Conservation (phyloP, 352 stramenopile species). For the Pythium sp. region DNA sequence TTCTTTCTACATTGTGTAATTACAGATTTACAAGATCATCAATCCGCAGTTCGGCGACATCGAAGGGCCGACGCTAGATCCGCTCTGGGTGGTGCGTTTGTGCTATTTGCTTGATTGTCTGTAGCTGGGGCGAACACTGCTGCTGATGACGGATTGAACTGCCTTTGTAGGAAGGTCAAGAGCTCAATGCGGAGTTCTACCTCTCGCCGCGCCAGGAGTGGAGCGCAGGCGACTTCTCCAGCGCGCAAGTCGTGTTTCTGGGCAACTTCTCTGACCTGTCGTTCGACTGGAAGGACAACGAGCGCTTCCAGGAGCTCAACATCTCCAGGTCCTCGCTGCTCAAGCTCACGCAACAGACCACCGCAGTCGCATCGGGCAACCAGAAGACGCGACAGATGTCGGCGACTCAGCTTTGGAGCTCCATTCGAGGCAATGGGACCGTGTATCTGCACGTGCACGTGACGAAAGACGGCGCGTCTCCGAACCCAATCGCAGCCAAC, state of each 20-base stretch:
- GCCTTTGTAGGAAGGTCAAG: background rate
- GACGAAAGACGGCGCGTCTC: background rate
- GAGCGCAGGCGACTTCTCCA: background rate
- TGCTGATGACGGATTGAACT: background rate
- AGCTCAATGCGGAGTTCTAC: background rate
- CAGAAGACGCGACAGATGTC: background rate
- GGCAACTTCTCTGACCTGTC: background rate
- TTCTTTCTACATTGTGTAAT: background rate
- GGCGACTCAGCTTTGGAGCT: background rate
- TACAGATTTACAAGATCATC: background rate
- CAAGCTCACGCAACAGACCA: background rate
- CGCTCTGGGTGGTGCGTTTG: background rate
- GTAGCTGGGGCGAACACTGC: background rate
- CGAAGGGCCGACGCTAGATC: background rate
- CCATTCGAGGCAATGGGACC: background rate
- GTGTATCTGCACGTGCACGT: background rate
- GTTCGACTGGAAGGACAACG: background rate
- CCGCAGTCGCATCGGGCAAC: background rate
- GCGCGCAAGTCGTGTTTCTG: background rate
- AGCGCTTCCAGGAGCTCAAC: background rate
- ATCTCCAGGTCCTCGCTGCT: background rate
- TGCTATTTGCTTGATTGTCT: background rate
- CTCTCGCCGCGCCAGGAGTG: background rate
- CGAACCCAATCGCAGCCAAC: background rate
- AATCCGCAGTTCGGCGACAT: background rate